These are phyloP conservation scores for Starmerella davenportii DNA, from an alignment of 805 yeast genomes.

Conservation along the genomic window DNA sequence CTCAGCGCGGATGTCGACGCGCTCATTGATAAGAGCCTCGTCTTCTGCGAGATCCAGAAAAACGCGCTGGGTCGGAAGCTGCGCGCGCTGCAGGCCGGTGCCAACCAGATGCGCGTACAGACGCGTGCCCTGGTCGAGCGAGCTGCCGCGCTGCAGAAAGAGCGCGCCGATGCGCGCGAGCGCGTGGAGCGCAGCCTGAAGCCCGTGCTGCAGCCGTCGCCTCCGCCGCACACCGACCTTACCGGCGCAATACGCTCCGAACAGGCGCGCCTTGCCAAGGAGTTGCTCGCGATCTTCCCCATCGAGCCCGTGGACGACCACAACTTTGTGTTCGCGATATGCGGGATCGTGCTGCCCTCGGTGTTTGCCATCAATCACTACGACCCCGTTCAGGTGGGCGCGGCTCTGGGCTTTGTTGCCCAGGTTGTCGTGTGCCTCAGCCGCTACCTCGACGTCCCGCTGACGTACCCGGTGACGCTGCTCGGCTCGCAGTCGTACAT, in stretches of 20 bases:
- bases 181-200: neutral
- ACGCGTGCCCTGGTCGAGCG: neutral
- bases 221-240: neutral
- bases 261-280: conserved; percentile 19
- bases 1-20: conserved; percentile 12
- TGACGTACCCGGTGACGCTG: conserved; percentile 33
- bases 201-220: neutral
- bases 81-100: conserved; percentile 3
- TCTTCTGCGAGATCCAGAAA: neutral
- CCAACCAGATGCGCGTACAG: neutral
- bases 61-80: conserved; percentile 6
- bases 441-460: conserved; percentile 27
- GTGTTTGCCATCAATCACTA: conserved; percentile 17
- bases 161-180: neutral
- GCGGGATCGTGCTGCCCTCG: conserved; percentile 22
- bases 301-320: conserved; percentile 17
- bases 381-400: conserved; percentile 28
- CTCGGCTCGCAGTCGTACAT: conserved; percentile 34
- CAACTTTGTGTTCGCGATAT: conserved; percentile 22
- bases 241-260: conserved; percentile 4
- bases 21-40: conserved; percentile 2
- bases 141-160: neutral
- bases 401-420: conserved; percentile 33
- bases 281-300: conserved; percentile 20
- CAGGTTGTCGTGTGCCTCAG: conserved; percentile 28